phyloP scores from a whole-genome alignment of 1,284 basidiomycete species.

The Ceratobasidium sp. region DNA sequence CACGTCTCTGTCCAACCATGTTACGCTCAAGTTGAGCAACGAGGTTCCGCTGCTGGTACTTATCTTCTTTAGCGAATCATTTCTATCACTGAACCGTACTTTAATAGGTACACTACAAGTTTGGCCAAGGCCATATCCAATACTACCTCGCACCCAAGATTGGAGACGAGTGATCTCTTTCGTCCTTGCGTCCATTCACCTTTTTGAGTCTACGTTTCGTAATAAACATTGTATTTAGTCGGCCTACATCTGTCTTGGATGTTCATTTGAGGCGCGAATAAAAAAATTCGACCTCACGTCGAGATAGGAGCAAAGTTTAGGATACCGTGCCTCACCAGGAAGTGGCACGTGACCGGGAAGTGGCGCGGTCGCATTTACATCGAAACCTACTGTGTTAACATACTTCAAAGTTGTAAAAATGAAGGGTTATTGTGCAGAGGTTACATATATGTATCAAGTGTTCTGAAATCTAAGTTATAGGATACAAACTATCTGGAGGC shows the following conservation, averaged over 20 bases:
- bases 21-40: conserved; percentile 89
- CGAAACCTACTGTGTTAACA: too few species aligned
- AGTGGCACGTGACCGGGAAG: too few species aligned
- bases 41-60: conserved; percentile 89
- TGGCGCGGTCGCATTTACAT: too few species aligned
- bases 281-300: too few species aligned
- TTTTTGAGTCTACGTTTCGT: conserved; percentile 23
- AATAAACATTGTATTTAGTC: conserved; percentile 41
- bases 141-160: conserved; percentile 94
- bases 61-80: conserved; percentile 49
- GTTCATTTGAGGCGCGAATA: background rate
- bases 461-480: too few species aligned
- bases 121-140: conserved; percentile 83
- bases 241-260: background rate
- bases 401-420: too few species aligned
- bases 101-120: conserved; percentile 83
- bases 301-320: too few species aligned
- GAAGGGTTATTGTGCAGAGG: too few species aligned
- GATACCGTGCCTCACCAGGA: too few species aligned
- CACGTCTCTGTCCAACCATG: conserved; percentile 77
- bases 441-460: too few species aligned
- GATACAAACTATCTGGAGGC: too few species aligned
- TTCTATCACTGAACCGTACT: background rate
- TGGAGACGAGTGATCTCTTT: conserved; percentile 72
- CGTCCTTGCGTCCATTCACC: background rate